phyloP scores from a whole-genome alignment of 2,329 filamentous ascomycete genomes.

The Macrophomina phaseolina region DNA sequence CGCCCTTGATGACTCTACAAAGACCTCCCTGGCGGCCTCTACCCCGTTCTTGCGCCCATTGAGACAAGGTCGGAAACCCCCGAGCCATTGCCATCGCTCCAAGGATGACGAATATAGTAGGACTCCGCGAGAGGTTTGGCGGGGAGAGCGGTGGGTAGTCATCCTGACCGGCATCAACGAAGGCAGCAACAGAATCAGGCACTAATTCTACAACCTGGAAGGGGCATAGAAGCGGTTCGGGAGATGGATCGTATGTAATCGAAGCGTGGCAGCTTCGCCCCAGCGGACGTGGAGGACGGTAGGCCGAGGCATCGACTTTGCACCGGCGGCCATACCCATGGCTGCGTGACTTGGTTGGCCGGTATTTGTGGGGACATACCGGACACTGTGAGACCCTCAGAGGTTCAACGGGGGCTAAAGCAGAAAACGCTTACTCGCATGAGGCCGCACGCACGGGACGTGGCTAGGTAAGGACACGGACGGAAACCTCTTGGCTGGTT shows the following conservation, averaged over 20 bases:
- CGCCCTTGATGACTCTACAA: neutral
- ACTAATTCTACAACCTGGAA: neutral
- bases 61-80: neutral
- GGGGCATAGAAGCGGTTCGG: neutral
- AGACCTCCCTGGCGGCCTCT: neutral
- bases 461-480: neutral
- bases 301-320: neutral
- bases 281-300: constrained; percentile 3
- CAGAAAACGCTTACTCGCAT: constrained; percentile 8
- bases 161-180: neutral
- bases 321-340: constrained; percentile 6
- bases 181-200: constrained; percentile 9
- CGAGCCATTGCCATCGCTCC: neutral
- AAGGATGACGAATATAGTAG: neutral
- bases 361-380: constrained; percentile 3
- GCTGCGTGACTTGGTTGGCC: neutral
- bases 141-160: neutral
- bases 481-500: neutral
- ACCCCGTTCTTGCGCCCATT: neutral
- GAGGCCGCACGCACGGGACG: neutral
- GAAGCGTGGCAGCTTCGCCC: neutral
- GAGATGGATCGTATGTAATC: neutral
- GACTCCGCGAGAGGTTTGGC: neutral
- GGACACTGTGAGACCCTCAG: neutral
- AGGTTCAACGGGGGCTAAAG: neutral